phyloP scores from a whole-genome alignment of 257 asterid species.

The Nicotiana tabacum region DNA sequence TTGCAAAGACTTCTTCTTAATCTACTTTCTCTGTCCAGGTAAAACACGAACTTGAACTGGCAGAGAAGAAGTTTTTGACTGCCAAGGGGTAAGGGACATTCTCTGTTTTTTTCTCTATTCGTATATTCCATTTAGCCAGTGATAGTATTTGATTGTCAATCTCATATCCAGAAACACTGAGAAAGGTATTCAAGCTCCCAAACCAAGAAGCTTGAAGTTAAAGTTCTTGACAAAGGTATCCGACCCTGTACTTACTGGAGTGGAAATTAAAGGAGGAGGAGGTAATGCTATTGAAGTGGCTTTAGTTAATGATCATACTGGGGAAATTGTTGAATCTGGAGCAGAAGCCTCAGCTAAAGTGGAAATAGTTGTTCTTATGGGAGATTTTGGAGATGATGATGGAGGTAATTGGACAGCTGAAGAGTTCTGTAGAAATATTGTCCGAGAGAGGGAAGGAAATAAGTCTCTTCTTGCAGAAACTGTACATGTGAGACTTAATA shows the following conservation, averaged over 20 bases:
- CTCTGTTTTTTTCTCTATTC: not conserved
- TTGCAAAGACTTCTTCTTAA: not conserved
- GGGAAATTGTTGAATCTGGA: constrained; percentile 25
- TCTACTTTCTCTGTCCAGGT: constrained; percentile 7
- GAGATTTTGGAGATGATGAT: constrained; percentile 15
- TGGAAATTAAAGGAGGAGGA: constrained; percentile 37
- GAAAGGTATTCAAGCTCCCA: constrained; percentile 4
- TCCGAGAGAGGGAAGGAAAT: constrained; percentile 23
- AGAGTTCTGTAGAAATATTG: constrained; percentile 24
- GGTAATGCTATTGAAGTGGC: constrained; percentile 19
- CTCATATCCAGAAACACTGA: constrained; percentile 16
- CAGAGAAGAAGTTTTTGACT: not conserved
- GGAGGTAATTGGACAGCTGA: constrained; percentile 25
- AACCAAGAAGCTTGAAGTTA: constrained; percentile 28
- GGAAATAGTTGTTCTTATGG: constrained; percentile 33
- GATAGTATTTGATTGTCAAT: not conserved
- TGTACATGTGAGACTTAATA: constrained; percentile 20
- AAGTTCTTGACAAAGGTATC: constrained; percentile 27
- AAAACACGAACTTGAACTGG: constrained; percentile 15
- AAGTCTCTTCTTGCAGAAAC: constrained; percentile 38
- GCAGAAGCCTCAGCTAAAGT: constrained; percentile 38
- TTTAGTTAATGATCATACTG: constrained; percentile 31
- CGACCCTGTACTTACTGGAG: constrained; percentile 26
- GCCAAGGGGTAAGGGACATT: constrained; percentile 16
- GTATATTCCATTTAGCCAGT: not conserved